Evolutionary conservation across 257 asterid species (phyloP), one percentile per base, ranked within the genome.

Genomic region (Solanum boliviense): DNA sequence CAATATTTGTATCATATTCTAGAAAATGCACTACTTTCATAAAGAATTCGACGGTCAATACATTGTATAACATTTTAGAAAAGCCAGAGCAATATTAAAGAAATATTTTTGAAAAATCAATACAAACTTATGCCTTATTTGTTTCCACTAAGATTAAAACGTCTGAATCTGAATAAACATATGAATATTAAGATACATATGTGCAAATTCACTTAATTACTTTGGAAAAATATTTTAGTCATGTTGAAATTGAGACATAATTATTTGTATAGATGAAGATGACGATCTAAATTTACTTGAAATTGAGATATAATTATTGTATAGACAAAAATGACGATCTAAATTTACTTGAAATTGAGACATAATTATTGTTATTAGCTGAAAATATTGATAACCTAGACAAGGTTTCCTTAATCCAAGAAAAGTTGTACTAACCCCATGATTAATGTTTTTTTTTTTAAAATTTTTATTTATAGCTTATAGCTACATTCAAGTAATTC

Each of bases 341-440:
- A 56, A 56, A 56, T 56, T 56, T 73, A 7, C 25, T 71, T 71
- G 7, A 31, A 18, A 32, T 18, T 9, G 81, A 73, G 9, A 9
- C 29, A 74, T 74, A 20, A 35, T 73, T 34, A 73, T 74, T 21
- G 25, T 35, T 74, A 74, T 74, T 74, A 74, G 29, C 48, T 9
- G 25, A 35, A 21, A 74, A 35, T 35, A 21, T 21, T 74, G 29
- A 21, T 75, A 25, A 7, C 52, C 32, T 75, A 75, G 83, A 75
- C 89, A 86, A 46, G 75, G 82, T 88, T 86, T 87, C 87, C 84
- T 87, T 74, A 85, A 31, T 86, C 76, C 68, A 83, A 39, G 85
- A 89, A 89, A 90, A 88, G 87, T 81, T 84, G 87, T 60, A 88
- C 68, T 72, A 79, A 13, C 60, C 60, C 52, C 68, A 48, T 27